Percentiles rank a stretch among this genome's conserved stretches.
Conservation (phyloP, 2,329 filamentous ascomycete species). For the Colletotrichum liriopes region DNA sequence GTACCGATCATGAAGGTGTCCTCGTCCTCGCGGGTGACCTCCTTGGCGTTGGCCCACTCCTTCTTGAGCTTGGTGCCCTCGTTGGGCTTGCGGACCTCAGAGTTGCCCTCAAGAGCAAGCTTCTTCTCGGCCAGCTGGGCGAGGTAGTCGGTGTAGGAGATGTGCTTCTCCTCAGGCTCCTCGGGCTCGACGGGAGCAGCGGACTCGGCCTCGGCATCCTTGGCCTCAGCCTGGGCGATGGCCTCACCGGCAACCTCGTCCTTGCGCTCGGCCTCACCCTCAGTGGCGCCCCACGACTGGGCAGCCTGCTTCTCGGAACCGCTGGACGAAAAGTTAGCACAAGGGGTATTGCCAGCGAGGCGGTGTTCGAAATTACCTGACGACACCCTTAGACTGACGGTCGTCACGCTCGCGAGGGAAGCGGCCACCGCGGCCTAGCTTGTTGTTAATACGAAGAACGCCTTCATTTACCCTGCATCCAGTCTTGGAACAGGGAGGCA, state of each 20-base stretch:
- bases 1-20: constrained; percentile 84
- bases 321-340: constrained; percentile 59
- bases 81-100: constrained; percentile 90
- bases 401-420: constrained; percentile 70
- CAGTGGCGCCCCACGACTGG: constrained; percentile 89
- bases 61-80: constrained; percentile 90
- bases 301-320: constrained; percentile 89
- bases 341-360: constrained; percentile 9
- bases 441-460: constrained; percentile 23
- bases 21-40: constrained; percentile 74
- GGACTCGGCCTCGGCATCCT: constrained; percentile 71
- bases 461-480: background rate
- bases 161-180: constrained; percentile 87
- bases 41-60: constrained; percentile 92
- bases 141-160: constrained; percentile 92
- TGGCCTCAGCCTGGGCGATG: constrained; percentile 89
- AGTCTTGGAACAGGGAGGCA: background rate
- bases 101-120: constrained; percentile 73
- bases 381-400: constrained; percentile 66
- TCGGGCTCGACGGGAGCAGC: constrained; percentile 75
- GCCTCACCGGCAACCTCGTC: constrained; percentile 94
- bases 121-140: constrained; percentile 82
- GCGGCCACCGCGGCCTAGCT: constrained; percentile 68
- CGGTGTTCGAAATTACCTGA: constrained; percentile 58
- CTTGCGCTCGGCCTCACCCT: constrained; percentile 87